phyloP scores from a whole-genome alignment of 164 flowering plant species.

The Warburgia ugandensis region DNA sequence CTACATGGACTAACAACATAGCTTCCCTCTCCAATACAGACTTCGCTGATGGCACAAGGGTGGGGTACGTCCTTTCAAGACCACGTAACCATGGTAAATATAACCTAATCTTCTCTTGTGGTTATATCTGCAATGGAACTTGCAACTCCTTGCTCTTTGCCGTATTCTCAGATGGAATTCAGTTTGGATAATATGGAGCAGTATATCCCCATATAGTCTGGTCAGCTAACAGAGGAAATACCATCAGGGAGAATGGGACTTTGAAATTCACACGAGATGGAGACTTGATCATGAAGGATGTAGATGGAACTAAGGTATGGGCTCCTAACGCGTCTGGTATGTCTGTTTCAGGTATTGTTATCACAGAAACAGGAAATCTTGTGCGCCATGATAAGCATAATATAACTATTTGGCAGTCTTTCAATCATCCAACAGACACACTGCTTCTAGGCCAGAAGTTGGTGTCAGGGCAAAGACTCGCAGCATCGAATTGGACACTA shows the following conservation, averaged over 20 bases:
- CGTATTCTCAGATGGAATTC: too few species aligned
- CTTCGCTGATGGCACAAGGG: neutral
- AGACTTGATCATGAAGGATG: neutral
- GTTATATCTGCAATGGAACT: conserved; percentile 4
- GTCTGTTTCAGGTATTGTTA: conserved; percentile 1
- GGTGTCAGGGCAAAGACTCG: neutral
- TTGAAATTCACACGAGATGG: neutral
- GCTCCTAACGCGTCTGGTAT: neutral
- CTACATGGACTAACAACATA: conserved; percentile 2
- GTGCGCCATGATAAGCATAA: neutral
- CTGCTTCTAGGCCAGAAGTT: neutral
- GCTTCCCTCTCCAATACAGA: neutral
- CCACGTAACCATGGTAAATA: too few species aligned
- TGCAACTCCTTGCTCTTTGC: conserved; percentile 5
- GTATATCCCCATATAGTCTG: conserved; percentile 1
- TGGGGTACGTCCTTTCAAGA: conserved; percentile 1
- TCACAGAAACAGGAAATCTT: neutral
- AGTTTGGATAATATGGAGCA: neutral
- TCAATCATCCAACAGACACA: too few species aligned
- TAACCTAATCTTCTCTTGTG: conserved; percentile 6
- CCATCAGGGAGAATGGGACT: neutral
- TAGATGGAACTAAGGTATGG: neutral
- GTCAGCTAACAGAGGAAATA: neutral
- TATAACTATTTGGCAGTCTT: conserved; percentile 1
- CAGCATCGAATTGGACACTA: neutral